Base-by-base conservation (phyloP, 176 grass and related monocot genomes). In the Aechmea fasciata region DNA sequence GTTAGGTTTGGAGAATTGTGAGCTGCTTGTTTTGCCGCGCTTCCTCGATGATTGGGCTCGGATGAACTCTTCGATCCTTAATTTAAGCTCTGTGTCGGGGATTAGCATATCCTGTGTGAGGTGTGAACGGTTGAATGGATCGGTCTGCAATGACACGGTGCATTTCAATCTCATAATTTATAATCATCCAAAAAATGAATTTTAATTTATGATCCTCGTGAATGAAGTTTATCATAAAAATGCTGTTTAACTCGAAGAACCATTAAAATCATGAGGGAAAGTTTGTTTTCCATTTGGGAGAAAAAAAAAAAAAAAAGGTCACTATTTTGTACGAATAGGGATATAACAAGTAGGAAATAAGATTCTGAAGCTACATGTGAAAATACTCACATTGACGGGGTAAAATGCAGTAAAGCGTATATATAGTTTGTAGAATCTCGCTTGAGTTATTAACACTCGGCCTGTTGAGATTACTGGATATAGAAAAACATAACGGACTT, bases 31-130 rank as follows among this genome's bases (percentile, higher is more conserved):
- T 73, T n/a, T 20, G 49, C 63, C 19, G 11, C 63, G 78, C 18
- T 81, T 91, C 69, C 68, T 87, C 0, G 63, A 81, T 53, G 79
- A 74, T 66, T 85, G 92, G 52, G 88, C 79, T 85, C 77, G 82
- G 18, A 99, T 51, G 55, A 93, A 99, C 52, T 90, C 87, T 77
- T 93, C 63, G 7, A 99, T 99, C 47, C 75, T 79, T 48, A 50
- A 53, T 74, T 93, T 99, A 9, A 90, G 84, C 77, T 90, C 87
- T 0, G 77, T 80, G 70, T 99, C 52, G 24, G 94, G 82, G 77
- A 93, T 79, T 73, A 97, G 29, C 94, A 99, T 99, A 65, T 99
- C 89, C 90, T 90, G 94, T 13, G 94, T 85, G 23, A 99, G 89
- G 78, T 88, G 89, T 8, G 94, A 93, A 2, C 94, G 94, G 51